Evolutionary conservation across 768 basidiomycete genomes (phyloP).

Genomic region (Xerocomus spinulosus): DNA sequence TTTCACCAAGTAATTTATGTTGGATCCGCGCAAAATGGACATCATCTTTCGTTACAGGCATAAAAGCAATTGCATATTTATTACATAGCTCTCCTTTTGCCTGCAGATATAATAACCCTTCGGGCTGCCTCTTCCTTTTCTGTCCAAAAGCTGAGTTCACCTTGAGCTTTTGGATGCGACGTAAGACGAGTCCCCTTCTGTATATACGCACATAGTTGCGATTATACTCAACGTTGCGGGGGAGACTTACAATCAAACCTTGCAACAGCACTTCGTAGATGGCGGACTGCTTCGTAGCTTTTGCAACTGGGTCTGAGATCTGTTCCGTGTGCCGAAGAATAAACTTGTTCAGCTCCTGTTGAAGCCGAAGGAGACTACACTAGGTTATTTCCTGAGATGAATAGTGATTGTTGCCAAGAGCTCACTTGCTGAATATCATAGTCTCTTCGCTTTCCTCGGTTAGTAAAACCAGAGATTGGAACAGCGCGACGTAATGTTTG

Average conservation of each 20-base stretch:
- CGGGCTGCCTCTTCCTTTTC: constrained; percentile 79
- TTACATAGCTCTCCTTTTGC: constrained; percentile 28
- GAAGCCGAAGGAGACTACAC: constrained; percentile 72
- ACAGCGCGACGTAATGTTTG: constrained; percentile 71
- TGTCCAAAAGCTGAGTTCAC: constrained; percentile 83
- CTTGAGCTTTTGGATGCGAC: constrained; percentile 80
- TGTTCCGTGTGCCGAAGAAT: constrained; percentile 69
- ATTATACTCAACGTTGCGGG: neutral
- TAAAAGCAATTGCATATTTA: constrained; percentile 15
- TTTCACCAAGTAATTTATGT: constrained; percentile 20
- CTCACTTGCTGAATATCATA: constrained; percentile 94
- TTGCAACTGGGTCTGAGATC: constrained; percentile 54
- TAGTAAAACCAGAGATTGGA: constrained; percentile 77
- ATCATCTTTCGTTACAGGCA: constrained; percentile 8
- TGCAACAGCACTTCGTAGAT: constrained; percentile 77
- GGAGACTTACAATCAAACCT: constrained; percentile 61
- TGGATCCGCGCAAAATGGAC: constrained; percentile 15
- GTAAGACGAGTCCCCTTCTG: constrained; percentile 66
- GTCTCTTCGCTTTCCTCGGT: constrained; percentile 85
- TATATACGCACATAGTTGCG: constrained; percentile 2
- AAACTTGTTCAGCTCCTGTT: constrained; percentile 77
- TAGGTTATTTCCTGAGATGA: neutral
- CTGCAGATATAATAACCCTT: constrained; percentile 46
- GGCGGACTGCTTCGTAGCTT: constrained; percentile 62
- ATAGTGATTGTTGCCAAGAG: neutral